Base-by-base conservation (phyloP, 2,329 filamentous ascomycete genomes). In the Zelopaecilomyces penicillatus region DNA sequence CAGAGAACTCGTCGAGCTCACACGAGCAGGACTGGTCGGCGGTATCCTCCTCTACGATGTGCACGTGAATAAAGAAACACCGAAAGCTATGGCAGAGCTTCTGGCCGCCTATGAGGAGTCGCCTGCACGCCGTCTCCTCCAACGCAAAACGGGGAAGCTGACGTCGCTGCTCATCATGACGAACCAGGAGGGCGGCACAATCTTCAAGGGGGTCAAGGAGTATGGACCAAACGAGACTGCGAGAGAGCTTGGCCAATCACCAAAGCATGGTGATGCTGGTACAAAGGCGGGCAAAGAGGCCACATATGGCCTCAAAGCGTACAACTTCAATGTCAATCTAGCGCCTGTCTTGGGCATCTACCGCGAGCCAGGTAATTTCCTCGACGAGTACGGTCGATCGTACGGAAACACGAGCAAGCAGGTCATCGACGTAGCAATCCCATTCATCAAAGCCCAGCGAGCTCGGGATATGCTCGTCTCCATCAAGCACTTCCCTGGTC, bases 361-460 rank as follows among this genome's bases (percentile, higher is more conserved):
- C 30, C 44, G 48, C 30, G 31, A 50, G 32, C 33, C 35, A 6
- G 42, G 36, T 8, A 46, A 47, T 29, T 50, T 47, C 28, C 33
- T 30, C 30, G n/a, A 33, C 43, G 11, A 41, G 9, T n/a, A 36
- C 34, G 33, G 43, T 19, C 42, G 46, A 1, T 48, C 46, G 26
- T 48, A 45, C 29, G 46, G 45, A n/a, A 45, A 48, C 29, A 48
- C 40, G 7, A 11, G 40, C 4, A 11, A 39, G 32, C 32, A 44
- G 10, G 48, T 50, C 6, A 42, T 45, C 30, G 30, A 32, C 4
- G 48, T 45, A n/a, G 45, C 48, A 28, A 27, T 48, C 6, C 48
- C 45, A 4, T 50, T 48, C 43, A 42, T 50, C 42, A 41, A 37
- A 28, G 48, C 48, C 12, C 45, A 50, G 43, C 45, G 45, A 19